Conservation (phyloP, 2,329 filamentous ascomycete species). For the Aspergillus jensenii region DNA sequence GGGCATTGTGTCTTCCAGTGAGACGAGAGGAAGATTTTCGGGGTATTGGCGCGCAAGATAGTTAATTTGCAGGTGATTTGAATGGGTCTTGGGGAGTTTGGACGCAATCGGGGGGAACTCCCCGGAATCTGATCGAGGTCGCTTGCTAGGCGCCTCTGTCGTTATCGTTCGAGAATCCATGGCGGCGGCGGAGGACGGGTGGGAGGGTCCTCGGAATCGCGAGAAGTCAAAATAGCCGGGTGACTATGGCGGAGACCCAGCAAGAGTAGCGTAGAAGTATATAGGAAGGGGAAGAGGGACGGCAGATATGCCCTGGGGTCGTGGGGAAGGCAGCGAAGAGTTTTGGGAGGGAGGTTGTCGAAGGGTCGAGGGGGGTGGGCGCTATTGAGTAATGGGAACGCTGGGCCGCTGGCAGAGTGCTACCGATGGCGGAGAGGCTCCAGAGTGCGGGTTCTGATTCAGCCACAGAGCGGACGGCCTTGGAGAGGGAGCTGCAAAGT, state of each 20-base stretch:
- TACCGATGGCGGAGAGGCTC: constrained; percentile 26
- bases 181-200: constrained; percentile 12
- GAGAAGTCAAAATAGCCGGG: neutral
- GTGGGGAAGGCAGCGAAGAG: neutral
- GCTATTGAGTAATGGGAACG: constrained; percentile 19
- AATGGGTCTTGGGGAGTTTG: constrained; percentile 55
- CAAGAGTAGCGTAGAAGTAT: neutral
- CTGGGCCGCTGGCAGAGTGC: constrained; percentile 13
- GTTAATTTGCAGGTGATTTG: constrained; percentile 66
- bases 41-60: constrained; percentile 64
- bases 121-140: constrained; percentile 46
- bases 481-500: constrained; percentile 11
- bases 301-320: neutral
- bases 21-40: constrained; percentile 62
- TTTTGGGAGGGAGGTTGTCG: constrained; percentile 7
- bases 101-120: constrained; percentile 41
- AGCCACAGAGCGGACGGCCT: constrained; percentile 18
- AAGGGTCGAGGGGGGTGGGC: constrained; percentile 1
- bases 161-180: constrained; percentile 38
- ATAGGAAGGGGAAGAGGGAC: neutral
- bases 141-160: constrained; percentile 43
- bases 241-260: neutral
- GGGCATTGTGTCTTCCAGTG: constrained; percentile 68
- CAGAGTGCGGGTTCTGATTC: constrained; percentile 20
- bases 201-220: neutral